These are phyloP conservation scores for Clausena lansium DNA, from an alignment of 345 rosid genomes.

Conservation along the genomic window DNA sequence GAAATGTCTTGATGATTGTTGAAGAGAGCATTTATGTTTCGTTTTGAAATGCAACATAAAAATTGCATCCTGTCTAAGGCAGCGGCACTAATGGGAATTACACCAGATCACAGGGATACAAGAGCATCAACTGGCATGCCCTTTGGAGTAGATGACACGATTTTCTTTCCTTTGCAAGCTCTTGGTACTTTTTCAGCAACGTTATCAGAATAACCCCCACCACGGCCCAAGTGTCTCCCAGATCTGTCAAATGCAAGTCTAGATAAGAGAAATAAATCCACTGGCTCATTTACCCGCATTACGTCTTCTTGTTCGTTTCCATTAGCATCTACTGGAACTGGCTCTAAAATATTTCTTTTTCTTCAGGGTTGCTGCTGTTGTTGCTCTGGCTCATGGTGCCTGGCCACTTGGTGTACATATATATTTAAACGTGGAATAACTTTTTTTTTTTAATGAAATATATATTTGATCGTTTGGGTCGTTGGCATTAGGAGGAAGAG, in stretches of 20 bases:
- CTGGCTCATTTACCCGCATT: conserved; percentile 70
- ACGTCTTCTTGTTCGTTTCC: conserved; percentile 90
- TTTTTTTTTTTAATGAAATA: too few relatives aligned
- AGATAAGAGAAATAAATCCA: conserved; percentile 82
- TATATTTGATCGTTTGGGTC: too few relatives aligned
- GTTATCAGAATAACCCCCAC: conserved; percentile 95
- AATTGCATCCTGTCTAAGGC: conserved; percentile 52
- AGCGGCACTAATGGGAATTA: conserved; percentile 51
- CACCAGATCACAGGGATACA: conserved; percentile 73
- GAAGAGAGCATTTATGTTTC: conserved; percentile 8
- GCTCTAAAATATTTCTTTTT: conserved; percentile 91
- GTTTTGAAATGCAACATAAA: conserved; percentile 21
- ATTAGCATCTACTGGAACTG: conserved; percentile 59
- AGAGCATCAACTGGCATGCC: conserved; percentile 77
- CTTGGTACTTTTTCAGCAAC: conserved; percentile 67
- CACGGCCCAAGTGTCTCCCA: conserved; percentile 95
- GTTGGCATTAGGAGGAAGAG: too few relatives aligned
- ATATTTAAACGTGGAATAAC: too few relatives aligned
- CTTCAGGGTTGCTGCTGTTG: too few relatives aligned
- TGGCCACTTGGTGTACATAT: too few relatives aligned
- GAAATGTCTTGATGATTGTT: neutral
- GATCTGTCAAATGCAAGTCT: conserved; percentile 94
- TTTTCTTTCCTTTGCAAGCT: conserved; percentile 61
- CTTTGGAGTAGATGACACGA: conserved; percentile 54
- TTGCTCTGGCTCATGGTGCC: too few relatives aligned